These are phyloP conservation scores for Didymella segeticola DNA, from an alignment of 2,329 filamentous ascomycete species.

Conservation along the genomic window DNA sequence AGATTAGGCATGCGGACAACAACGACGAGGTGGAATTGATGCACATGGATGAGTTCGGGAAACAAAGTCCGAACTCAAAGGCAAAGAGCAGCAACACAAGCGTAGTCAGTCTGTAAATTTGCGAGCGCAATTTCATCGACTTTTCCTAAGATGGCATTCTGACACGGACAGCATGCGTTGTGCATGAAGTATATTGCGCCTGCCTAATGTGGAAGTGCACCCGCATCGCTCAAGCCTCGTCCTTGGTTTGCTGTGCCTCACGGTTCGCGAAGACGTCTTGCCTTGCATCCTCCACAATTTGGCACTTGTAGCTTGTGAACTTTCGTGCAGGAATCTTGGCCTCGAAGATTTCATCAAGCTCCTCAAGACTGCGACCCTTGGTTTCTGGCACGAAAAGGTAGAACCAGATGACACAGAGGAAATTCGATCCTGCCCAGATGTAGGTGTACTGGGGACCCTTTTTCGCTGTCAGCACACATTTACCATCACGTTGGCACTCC, in stretches of 20 bases:
- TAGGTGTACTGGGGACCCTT: constrained; percentile 34
- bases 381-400: constrained; percentile 66
- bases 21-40: constrained; percentile 18
- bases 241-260: not conserved
- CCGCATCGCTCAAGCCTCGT: not conserved
- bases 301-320: constrained; percentile 31
- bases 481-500: too few relatives aligned
- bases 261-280: constrained; percentile 18
- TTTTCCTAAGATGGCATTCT: not conserved
- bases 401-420: constrained; percentile 62
- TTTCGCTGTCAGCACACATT: not conserved
- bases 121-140: not conserved
- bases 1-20: constrained; percentile 8
- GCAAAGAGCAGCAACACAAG: constrained; percentile 19
- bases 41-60: constrained; percentile 19
- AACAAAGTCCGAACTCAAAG: constrained; percentile 12
- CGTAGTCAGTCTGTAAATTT: constrained; percentile 17
- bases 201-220: not conserved
- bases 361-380: constrained; percentile 33
- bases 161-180: too few relatives aligned
- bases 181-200: not conserved
- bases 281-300: constrained; percentile 31
- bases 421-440: constrained; percentile 39
- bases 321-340: constrained; percentile 27
- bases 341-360: constrained; percentile 40